These are phyloP conservation scores for Trichoderma koningii DNA, from an alignment of 2,329 filamentous ascomycete species.

Conservation along the genomic window DNA sequence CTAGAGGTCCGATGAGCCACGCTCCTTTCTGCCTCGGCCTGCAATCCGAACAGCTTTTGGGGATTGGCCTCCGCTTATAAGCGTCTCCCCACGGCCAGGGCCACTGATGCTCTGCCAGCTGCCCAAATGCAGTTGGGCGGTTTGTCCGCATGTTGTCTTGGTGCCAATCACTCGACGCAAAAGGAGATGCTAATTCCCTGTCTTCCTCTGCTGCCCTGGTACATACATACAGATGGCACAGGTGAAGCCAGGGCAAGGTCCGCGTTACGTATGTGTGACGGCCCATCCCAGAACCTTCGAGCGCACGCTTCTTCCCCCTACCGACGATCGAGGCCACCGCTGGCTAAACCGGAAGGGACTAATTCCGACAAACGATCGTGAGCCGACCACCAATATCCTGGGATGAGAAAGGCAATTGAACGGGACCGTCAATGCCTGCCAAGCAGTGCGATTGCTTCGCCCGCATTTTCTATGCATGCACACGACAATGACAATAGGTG, in stretches of 20 bases:
- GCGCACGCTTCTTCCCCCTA: neutral
- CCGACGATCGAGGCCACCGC: slow-evolving; percentile 19
- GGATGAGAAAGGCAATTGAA: slow-evolving; percentile 19
- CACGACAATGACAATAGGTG: slow-evolving; percentile 2
- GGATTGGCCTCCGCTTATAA: slow-evolving; percentile 1
- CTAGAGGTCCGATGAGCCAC: slow-evolving; percentile 1
- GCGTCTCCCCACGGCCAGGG: neutral
- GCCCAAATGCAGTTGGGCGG: neutral
- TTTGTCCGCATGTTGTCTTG: neutral
- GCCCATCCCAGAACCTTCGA: slow-evolving; percentile 7
- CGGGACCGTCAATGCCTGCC: neutral
- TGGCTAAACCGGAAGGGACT: slow-evolving; percentile 15
- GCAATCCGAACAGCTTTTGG: slow-evolving; percentile 13
- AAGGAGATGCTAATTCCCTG: neutral
- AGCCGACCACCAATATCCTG: slow-evolving; percentile 23
- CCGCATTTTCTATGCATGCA: slow-evolving; percentile 15
- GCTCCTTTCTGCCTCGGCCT: slow-evolving; percentile 7
- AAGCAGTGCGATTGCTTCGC: slow-evolving; percentile 12
- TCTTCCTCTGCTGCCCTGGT: neutral
- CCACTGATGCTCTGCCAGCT: slow-evolving; percentile 5
- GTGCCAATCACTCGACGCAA: slow-evolving; percentile 6
- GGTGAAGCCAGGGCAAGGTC: neutral
- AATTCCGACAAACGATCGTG: slow-evolving; percentile 3
- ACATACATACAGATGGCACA: neutral
- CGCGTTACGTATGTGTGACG: slow-evolving; percentile 25